Percentiles rank a stretch among this genome's conserved stretches.
phyloP scores from a whole-genome alignment of 2,329 filamentous ascomycete genomes.

The Fusarium sp. region DNA sequence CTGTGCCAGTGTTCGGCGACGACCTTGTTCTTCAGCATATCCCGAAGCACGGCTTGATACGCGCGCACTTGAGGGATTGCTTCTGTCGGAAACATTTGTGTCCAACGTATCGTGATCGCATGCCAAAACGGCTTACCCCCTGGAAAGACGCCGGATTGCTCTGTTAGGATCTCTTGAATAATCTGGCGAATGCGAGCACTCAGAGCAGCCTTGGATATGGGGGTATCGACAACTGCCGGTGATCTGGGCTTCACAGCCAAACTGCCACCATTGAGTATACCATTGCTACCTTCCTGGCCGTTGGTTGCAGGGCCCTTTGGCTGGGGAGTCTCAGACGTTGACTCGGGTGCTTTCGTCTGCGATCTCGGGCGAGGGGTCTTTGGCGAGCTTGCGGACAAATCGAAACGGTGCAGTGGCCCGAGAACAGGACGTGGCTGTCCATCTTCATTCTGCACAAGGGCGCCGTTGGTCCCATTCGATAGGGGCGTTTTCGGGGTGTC shows the following conservation, averaged over 20 bases:
- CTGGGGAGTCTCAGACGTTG: not conserved
- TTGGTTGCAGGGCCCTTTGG: not conserved
- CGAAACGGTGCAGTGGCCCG: slow-evolving; percentile 21
- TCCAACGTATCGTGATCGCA: slow-evolving; percentile 60
- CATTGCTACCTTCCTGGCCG: not conserved
- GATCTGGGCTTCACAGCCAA: slow-evolving; percentile 8
- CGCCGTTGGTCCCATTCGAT: slow-evolving; percentile 27
- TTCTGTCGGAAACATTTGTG: slow-evolving; percentile 53
- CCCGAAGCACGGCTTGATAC: slow-evolving; percentile 53
- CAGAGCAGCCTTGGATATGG: slow-evolving; percentile 26
- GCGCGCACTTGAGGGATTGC: slow-evolving; percentile 55
- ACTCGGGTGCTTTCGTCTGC: slow-evolving; percentile 8
- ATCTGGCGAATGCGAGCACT: slow-evolving; percentile 40
- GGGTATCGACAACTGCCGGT: slow-evolving; percentile 22
- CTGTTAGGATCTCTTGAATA: slow-evolving; percentile 46
- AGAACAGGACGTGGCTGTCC: slow-evolving; percentile 39
- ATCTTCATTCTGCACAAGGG: slow-evolving; percentile 37
- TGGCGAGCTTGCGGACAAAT: slow-evolving; percentile 10
- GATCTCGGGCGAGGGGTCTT: slow-evolving; percentile 26
- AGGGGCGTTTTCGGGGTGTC: slow-evolving; percentile 22
- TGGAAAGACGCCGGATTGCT: slow-evolving; percentile 61
- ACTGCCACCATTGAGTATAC: not conserved
- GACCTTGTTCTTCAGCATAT: slow-evolving; percentile 51
- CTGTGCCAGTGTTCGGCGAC: slow-evolving; percentile 58
- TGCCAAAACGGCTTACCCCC: slow-evolving; percentile 63